Base-by-base conservation (phyloP, 495 filamentous ascomycete genomes). In the Aspergillus bertholletiae region DNA sequence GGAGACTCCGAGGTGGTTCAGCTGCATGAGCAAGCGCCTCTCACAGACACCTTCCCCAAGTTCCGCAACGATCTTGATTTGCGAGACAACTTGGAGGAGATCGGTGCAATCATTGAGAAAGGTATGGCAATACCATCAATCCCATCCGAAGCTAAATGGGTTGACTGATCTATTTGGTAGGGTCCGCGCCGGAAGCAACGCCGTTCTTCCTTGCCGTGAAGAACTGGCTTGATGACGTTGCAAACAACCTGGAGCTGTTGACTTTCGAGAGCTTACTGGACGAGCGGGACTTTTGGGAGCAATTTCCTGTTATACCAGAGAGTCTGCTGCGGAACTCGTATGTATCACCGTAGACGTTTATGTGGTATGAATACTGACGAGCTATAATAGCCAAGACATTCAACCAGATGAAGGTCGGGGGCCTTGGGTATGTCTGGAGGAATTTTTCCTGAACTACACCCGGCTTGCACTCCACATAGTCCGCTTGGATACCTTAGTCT, bases 261-360 rank as follows among this genome's bases (percentile, higher is more conserved):
- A 68, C 61, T 2, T 63, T 60, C 22, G 62, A 58, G 20, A 56
- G 60, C 11, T 56, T 69, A 7, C 37, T 51, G 3, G 70, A 80
- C 2, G 68, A 83, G 26, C 53, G 58, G 22, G 71, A 74, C 7
- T 81, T 84, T 58, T 85, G 82, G 82, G 74, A 81, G 23, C 69
- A 76, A 11, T 35, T 85, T 7, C 77, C 80, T 2, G 47, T 28
- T 0, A 21, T 83, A 22, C 51, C 78, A 27, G 75, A 80, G 37
- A 57, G 55, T 35, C 46, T 83, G 17, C 55, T 81, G 43, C 69
- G 69, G 53, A 68, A 81, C 67, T 50, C 61, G 77, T 79, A 69
- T 57, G 70, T 66, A 13, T 4, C 18, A 11, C 26, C 32, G 18
- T 11, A 49, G 13, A 27, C n/a, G 18, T 27, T 13, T 32, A 24